These are phyloP conservation scores for Colletotrichum cuscutae DNA, from an alignment of 2,329 filamentous ascomycete genomes.

Conservation along the genomic window DNA sequence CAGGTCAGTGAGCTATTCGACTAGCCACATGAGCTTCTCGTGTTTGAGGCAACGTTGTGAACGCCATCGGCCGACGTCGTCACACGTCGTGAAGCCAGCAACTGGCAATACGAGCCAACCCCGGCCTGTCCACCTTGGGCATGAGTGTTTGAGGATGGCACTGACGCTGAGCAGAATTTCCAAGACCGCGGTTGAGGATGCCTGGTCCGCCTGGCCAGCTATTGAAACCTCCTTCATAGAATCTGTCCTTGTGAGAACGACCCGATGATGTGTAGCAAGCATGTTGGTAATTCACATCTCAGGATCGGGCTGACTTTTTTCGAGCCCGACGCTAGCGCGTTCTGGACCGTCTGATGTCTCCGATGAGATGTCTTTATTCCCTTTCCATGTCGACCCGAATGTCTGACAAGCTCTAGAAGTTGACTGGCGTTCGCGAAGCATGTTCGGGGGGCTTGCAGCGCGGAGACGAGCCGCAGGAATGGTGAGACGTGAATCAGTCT, in stretches of 20 bases:
- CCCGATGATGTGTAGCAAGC: slow-evolving; percentile 13
- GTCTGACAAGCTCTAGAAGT: slow-evolving; percentile 6
- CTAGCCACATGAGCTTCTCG: background rate
- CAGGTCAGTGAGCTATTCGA: background rate
- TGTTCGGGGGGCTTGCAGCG: slow-evolving; percentile 28
- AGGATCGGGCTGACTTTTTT: background rate
- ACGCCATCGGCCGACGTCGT: background rate
- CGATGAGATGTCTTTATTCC: background rate
- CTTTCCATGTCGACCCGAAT: background rate
- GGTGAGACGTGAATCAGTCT: slow-evolving; percentile 29
- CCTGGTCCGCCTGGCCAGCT: background rate
- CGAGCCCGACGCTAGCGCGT: background rate
- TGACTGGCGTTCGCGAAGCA: slow-evolving; percentile 25
- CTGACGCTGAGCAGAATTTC: slow-evolving; percentile 10
- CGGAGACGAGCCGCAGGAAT: slow-evolving; percentile 29
- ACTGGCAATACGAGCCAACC: background rate
- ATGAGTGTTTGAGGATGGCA: background rate
- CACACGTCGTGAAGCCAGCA: background rate
- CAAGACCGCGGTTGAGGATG: slow-evolving; percentile 1
- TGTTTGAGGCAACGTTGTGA: background rate
- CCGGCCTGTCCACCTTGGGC: background rate
- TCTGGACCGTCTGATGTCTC: slow-evolving; percentile 26
- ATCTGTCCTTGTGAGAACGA: background rate
- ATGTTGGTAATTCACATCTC: slow-evolving; percentile 3
- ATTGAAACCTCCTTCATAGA: background rate